These are phyloP conservation scores for Suillus hirtellus DNA, from an alignment of 768 basidiomycete species.

Conservation along the genomic window DNA sequence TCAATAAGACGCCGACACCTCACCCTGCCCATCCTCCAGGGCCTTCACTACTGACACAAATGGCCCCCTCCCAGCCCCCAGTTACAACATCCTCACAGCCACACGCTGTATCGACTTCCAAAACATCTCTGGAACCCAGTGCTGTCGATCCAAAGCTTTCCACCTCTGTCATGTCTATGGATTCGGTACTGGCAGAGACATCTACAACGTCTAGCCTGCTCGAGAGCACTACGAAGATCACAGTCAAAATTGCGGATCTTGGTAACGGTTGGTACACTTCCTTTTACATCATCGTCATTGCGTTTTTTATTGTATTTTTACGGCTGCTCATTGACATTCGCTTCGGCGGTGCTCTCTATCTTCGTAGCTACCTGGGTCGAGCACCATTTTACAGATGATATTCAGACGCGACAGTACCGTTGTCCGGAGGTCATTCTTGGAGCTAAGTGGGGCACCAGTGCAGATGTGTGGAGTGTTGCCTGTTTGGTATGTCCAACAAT, in stretches of 20 bases:
- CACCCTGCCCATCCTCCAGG: constrained; percentile 46
- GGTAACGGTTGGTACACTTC: constrained; percentile 73
- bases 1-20: constrained; percentile 40
- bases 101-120: constrained; percentile 24
- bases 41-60: constrained; percentile 75
- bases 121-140: constrained; percentile 21
- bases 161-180: constrained; percentile 29
- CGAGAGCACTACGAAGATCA: constrained; percentile 67
- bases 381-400: constrained; percentile 98
- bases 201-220: constrained; percentile 32
- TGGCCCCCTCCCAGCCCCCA: constrained; percentile 43
- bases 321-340: constrained; percentile 12
- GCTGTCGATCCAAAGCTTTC: constrained; percentile 26
- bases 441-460: constrained; percentile 92
- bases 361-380: constrained; percentile 76
- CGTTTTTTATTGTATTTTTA: not conserved
- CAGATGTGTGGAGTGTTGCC: constrained; percentile 96
- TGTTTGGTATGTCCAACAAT: constrained; percentile 61
- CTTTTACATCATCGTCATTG: not conserved
- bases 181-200: constrained; percentile 28
- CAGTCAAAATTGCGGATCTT: constrained; percentile 98
- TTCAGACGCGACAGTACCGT: constrained; percentile 95
- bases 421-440: constrained; percentile 98
- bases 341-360: constrained; percentile 7
- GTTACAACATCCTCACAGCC: constrained; percentile 25